Base-by-base conservation (phyloP, 2,329 filamentous ascomycete genomes). In the Epichloe coenophiala region DNA sequence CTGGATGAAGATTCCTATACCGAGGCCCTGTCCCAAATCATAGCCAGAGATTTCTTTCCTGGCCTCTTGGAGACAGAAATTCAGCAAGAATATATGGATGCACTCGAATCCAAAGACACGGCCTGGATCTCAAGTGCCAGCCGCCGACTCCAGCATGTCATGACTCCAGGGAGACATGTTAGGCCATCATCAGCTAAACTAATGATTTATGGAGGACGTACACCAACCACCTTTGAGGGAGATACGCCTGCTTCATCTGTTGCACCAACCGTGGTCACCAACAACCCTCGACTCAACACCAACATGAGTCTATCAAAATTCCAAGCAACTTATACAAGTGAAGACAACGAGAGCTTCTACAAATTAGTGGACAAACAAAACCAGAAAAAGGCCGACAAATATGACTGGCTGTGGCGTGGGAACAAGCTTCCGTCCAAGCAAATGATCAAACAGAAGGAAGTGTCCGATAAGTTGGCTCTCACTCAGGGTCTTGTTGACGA, bases 271-370 rank as follows among this genome's bases (percentile, higher is more conserved):
- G 63, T 61, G 21, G 60, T 63, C 15, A 62, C 64, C 17, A 64
- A 68, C 47, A 71, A 68, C 49, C 70, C 71, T 52, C 67, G 74
- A 35, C 72, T 88, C 17, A 83, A 95, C 63, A 81, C 83, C 41
- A 84, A 83, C 58, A 81, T 97, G 73, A 89, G 84, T 53, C 75
- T 98, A 1, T 81, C 83, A 49, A 80, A 83, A 1, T 98, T 96
- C 60, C 93, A 98, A 63, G 78, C 86, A 3, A 91, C 87, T 58
- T 97, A 96, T 68, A 98, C 91, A 1, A 95, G 88, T 61, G 93
- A 98, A 66, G 93, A 98, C 65, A 97, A 97, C 62, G 93, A 96
- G 63, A 94, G 87, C 59, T 97, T 98, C 71, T 95, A 95, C 67
- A 85, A 84, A 59, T 74, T 98, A 1, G 72, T 97, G 31, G 93